A percentile compares a stretch with the other conserved stretches of the same genome.
Conservation (phyloP, 1,139 yeast species). For the Hemisphaericaspora subhashii region DNA sequence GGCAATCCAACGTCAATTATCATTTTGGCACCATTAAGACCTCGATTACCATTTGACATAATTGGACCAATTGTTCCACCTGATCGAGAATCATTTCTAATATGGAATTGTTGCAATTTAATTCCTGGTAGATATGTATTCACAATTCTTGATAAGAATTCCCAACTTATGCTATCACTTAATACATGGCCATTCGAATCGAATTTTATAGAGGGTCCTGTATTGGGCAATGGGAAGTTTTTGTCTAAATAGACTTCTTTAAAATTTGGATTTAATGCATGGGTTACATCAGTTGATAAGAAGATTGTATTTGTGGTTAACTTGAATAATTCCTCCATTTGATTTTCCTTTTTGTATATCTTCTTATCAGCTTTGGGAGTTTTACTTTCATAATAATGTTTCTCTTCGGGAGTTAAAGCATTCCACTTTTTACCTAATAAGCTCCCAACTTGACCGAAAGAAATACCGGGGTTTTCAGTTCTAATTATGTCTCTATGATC, state of each 20-base stretch:
- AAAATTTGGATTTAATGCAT: slow-evolving; percentile 65
- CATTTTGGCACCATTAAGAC: slow-evolving; percentile 62
- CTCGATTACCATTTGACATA: slow-evolving; percentile 42
- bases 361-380: too few relatives aligned
- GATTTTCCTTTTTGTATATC: too few relatives aligned
- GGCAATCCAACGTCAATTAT: slow-evolving; percentile 79
- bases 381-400: too few relatives aligned
- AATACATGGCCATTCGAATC: slow-evolving; percentile 84
- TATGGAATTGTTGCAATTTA: slow-evolving; percentile 65
- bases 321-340: slow-evolving; percentile 18
- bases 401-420: too few relatives aligned
- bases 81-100: slow-evolving; percentile 68
- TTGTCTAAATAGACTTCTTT: slow-evolving; percentile 60
- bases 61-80: slow-evolving; percentile 85
- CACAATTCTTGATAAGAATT: slow-evolving; percentile 67
- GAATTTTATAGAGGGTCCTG: slow-evolving; percentile 66
- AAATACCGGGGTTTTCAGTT: too few relatives aligned
- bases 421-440: too few relatives aligned
- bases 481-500: too few relatives aligned
- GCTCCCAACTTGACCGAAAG: too few relatives aligned
- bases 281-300: slow-evolving; percentile 68
- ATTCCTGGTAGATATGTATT: slow-evolving; percentile 51
- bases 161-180: slow-evolving; percentile 70
- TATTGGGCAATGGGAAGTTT: slow-evolving; percentile 78
- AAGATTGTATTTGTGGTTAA: slow-evolving; percentile 54